Evolutionary conservation across 345 rosid genomes (phyloP).

Genomic region (Melaleuca alternifolia): DNA sequence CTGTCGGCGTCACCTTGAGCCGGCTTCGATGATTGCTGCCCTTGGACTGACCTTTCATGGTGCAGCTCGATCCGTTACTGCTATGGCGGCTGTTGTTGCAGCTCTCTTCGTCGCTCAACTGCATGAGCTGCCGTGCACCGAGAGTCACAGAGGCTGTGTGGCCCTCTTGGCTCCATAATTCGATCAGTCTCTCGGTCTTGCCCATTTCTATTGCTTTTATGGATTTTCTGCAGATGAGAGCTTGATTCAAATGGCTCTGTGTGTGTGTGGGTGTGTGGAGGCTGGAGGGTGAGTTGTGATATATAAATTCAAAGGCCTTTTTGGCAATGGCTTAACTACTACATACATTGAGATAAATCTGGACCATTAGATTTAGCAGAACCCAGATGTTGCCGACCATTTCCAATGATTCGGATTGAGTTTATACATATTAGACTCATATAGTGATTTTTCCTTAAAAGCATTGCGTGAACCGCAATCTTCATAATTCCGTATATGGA

Average conservation of each 20-base stretch:
- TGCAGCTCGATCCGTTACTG: background rate
- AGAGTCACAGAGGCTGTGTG: background rate
- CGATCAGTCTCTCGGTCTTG: background rate
- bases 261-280: too few relatives aligned
- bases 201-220: background rate
- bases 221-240: background rate
- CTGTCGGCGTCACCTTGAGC: background rate
- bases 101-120: slow-evolving; percentile 1
- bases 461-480: background rate
- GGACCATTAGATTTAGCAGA: background rate
- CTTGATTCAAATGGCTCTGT: background rate
- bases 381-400: background rate
- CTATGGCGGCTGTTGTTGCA: background rate
- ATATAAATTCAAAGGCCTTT: background rate
- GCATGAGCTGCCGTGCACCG: slow-evolving; percentile 2
- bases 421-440: background rate
- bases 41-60: background rate
- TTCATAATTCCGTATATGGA: background rate
- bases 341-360: background rate
- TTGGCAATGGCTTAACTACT: background rate
- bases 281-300: background rate
- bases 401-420: background rate
- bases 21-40: background rate
- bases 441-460: background rate
- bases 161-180: background rate